phyloP scores from a whole-genome alignment of 352 stramenopile species.

The Hyaloperonospora brassicae region DNA sequence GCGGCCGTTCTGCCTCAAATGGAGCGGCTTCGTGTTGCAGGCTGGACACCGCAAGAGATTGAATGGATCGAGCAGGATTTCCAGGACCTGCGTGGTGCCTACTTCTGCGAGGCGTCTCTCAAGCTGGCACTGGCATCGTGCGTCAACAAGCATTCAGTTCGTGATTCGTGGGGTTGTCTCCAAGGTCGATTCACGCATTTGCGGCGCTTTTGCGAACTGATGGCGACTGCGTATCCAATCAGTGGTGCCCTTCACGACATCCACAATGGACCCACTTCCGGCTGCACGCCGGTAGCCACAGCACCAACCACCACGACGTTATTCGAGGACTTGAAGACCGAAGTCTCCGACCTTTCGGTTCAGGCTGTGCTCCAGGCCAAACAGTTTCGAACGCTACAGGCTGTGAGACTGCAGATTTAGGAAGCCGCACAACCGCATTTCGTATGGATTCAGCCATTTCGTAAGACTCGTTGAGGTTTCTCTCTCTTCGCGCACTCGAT shows the following conservation, averaged over 20 bases:
- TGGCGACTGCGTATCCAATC: constrained; percentile 18
- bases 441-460: too few species aligned
- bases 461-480: too few species aligned
- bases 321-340: constrained; percentile 10
- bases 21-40: constrained; percentile 16
- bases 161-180: constrained; percentile 13
- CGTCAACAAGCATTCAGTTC: constrained; percentile 11
- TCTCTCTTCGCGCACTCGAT: too few species aligned
- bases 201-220: constrained; percentile 18
- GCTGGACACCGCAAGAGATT: constrained; percentile 23
- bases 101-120: constrained; percentile 13
- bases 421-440: too few species aligned
- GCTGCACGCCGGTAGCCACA: constrained; percentile 3
- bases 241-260: constrained; percentile 1
- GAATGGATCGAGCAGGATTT: constrained; percentile 32
- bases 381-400: constrained; percentile 20
- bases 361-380: constrained; percentile 21
- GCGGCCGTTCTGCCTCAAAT: constrained; percentile 12
- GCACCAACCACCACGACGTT: constrained; percentile 2
- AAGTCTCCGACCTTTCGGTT: constrained; percentile 24
- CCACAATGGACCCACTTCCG: background rate
- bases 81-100: constrained; percentile 19
- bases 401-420: background rate
- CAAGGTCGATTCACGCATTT: constrained; percentile 21
- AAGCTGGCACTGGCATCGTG: constrained; percentile 12